These are phyloP conservation scores for Discostella stelligera DNA, from an alignment of 352 stramenopile species.

Conservation along the genomic window DNA sequence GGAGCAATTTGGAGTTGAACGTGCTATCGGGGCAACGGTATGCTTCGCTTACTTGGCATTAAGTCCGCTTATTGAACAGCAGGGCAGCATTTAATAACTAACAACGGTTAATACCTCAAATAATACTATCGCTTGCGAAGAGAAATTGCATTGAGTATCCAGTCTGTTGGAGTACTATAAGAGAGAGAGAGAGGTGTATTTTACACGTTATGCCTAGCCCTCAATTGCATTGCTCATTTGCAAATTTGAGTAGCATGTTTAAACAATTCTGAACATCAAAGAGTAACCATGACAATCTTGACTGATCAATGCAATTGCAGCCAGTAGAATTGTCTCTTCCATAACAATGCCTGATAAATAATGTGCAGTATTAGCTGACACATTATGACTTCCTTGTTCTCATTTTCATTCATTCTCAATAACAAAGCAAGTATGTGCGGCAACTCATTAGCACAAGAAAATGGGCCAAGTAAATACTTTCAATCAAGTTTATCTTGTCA, in stretches of 20 bases:
- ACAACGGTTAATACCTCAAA: no score
- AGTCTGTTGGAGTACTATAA: no score
- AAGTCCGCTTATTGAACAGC: slow-evolving; percentile 43
- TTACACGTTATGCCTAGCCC: no score
- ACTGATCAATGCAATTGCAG: not conserved
- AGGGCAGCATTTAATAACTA: not conserved
- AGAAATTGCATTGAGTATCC: no score
- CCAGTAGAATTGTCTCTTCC: not conserved
- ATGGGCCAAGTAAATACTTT: not conserved
- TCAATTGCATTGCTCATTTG: not conserved
- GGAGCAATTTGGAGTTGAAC: slow-evolving; percentile 47
- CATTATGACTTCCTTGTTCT: not conserved
- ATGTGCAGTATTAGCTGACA: not conserved
- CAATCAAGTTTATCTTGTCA: not conserved
- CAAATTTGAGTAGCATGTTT: not conserved
- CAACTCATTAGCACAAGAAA: not conserved
- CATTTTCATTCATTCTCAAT: not conserved
- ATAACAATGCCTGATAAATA: not conserved
- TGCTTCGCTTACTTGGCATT: slow-evolving; percentile 48
- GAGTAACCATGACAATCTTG: not conserved
- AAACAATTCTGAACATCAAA: not conserved
- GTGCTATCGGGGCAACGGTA: slow-evolving; percentile 30
- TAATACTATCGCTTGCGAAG: no score
- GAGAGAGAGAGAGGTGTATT: no score
- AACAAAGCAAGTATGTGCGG: not conserved